These are phyloP conservation scores for Lentithecium fluviatile DNA, from an alignment of 495 filamentous ascomycete species.

Conservation along the genomic window DNA sequence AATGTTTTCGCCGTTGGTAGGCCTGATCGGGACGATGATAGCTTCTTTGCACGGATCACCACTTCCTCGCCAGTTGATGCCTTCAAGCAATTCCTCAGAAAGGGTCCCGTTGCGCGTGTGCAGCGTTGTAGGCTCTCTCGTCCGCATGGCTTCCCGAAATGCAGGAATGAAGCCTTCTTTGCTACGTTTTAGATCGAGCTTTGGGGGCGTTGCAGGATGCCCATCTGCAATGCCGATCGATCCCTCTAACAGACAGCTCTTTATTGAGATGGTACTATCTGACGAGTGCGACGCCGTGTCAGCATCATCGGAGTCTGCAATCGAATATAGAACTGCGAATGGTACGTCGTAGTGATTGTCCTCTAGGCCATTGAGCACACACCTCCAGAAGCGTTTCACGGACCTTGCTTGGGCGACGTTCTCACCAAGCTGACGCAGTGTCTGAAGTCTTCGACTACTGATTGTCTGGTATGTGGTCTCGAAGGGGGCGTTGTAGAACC, in stretches of 20 bases:
- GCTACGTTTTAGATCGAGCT: slow-evolving; percentile 31
- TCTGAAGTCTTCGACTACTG: slow-evolving; percentile 22
- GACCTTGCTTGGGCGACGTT: slow-evolving; percentile 18
- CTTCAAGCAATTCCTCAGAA: slow-evolving; percentile 38
- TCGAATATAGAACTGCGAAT: slow-evolving; percentile 30
- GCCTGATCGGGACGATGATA: slow-evolving; percentile 41
- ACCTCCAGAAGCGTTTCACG: slow-evolving; percentile 26
- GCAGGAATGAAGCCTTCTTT: slow-evolving; percentile 29
- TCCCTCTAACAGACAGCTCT: slow-evolving; percentile 31
- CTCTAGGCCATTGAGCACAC: slow-evolving; percentile 20
- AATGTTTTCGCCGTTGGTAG: slow-evolving; percentile 41
- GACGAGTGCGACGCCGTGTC: slow-evolving; percentile 24
- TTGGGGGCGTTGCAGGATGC: slow-evolving; percentile 24
- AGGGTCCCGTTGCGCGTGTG: slow-evolving; percentile 23
- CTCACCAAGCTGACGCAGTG: slow-evolving; percentile 24
- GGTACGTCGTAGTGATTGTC: slow-evolving; percentile 30
- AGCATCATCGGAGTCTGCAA: slow-evolving; percentile 36
- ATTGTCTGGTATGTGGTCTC: slow-evolving; percentile 29
- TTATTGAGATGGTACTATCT: slow-evolving; percentile 22
- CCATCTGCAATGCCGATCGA: slow-evolving; percentile 25
- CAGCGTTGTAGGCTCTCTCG: slow-evolving; percentile 24
- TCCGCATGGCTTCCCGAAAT: slow-evolving; percentile 29
- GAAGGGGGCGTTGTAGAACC: slow-evolving; percentile 27
- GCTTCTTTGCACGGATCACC: slow-evolving; percentile 41
- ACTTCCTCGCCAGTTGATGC: slow-evolving; percentile 43